A percentile compares a stretch with the other conserved stretches of the same genome.
phyloP scores from a whole-genome alignment of 805 yeast species.

The Teunomyces gatunensis region DNA sequence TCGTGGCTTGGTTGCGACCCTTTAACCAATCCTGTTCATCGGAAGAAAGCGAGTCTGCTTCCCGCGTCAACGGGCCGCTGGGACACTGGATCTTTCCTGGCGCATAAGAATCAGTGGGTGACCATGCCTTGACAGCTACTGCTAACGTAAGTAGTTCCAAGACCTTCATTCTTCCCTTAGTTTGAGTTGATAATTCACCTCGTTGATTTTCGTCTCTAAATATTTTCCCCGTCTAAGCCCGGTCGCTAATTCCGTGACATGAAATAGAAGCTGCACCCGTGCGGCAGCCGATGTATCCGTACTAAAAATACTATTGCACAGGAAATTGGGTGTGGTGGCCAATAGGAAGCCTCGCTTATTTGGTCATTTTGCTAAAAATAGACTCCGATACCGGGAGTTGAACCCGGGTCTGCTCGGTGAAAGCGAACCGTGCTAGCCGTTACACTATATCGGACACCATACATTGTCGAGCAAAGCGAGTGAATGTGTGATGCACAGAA shows the following conservation, averaged over 20 bases:
- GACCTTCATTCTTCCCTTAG: neutral
- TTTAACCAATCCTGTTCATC: constrained; percentile 54
- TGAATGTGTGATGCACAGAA: too few relatives aligned
- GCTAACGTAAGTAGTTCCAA: constrained; percentile 1
- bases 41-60: constrained; percentile 45
- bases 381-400: constrained; percentile 83
- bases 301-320: neutral
- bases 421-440: constrained; percentile 84
- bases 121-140: constrained; percentile 8
- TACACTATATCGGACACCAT: constrained; percentile 66
- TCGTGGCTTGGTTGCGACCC: constrained; percentile 45
- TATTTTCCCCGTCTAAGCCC: too few relatives aligned
- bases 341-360: too few relatives aligned
- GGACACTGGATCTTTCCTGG: constrained; percentile 63
- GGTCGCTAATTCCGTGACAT: neutral
- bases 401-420: constrained; percentile 85
- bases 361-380: neutral
- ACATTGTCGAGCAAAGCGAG: too few relatives aligned
- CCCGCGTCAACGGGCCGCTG: constrained; percentile 33
- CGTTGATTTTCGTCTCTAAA: neutral
- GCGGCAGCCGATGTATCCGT: neutral
- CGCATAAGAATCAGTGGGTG: constrained; percentile 50
- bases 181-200: too few relatives aligned
- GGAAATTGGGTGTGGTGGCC: too few relatives aligned
- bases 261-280: too few relatives aligned